Base-by-base conservation (phyloP, 441 rosid genomes). In the Adansonia grandidieri region DNA sequence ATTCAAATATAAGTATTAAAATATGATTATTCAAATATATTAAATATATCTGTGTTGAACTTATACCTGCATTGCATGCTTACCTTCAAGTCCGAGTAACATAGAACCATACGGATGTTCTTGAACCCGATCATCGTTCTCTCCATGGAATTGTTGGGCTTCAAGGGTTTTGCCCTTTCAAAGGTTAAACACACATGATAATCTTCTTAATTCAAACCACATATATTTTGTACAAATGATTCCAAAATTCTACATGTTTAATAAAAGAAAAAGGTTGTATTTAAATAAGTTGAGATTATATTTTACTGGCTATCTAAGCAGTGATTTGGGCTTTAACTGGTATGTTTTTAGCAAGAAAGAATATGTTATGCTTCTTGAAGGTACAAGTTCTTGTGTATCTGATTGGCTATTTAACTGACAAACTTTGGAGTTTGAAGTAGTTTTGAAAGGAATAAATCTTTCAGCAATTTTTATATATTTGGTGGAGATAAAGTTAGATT, bases 241-340 rank as follows among this genome's bases (percentile, higher is more conserved):
- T 79, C 83, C 82, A 63, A 64, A 77, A 78, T 84, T 81, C 73
- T 22, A 19, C 32, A 73, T 79, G 82, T 69, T 79, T 71, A 75
- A 56, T 37, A 37, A n/a, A 61, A 14, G 28, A 47, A 57, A 66
- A 37, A 37, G 40, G 69, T 64, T 73, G 37, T 78, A 74, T 19
- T 64, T 66, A 48, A 62, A 58, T 45, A 32, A 42, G 78, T 78
- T 20, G 9, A 74, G 22, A 15, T 65, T 74, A 69, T 44, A 50
- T 2, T 61, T 45, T 65, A 32, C 8, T 71, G 75, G 75, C 63
- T 71, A n/a, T 54, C 51, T 54, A 54, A 37, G 75, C 54, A 45
- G 45, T n/a, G 50, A 28, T 72, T 72, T 72, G 65, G 51, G 76
- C 37, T 71, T 71, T 14, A 51, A 32, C 74, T 51, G 9, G 60